phyloP scores from a whole-genome alignment of 805 yeast species.

The Yarrowia porcina region DNA sequence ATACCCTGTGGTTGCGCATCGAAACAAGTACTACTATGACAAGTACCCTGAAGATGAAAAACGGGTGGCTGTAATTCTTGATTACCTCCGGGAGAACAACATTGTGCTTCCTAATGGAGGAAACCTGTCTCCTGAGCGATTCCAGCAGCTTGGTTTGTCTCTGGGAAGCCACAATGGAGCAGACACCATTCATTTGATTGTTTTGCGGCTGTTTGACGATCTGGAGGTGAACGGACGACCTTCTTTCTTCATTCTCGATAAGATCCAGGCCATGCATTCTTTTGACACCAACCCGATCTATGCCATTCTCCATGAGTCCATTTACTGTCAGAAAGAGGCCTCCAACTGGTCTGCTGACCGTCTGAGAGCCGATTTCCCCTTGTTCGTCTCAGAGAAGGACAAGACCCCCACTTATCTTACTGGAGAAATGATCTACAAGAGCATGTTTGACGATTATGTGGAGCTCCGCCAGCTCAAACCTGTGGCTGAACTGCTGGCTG shows the following conservation, averaged over 20 bases:
- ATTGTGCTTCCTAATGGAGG: conserved; percentile 53
- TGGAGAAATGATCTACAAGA: conserved; percentile 55
- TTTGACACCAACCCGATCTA: conserved; percentile 56
- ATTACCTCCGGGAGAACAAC: conserved; percentile 17
- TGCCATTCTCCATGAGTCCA: conserved; percentile 57
- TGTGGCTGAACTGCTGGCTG: conserved; percentile 40
- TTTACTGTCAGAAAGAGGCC: conserved; percentile 46
- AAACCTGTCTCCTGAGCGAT: conserved; percentile 47
- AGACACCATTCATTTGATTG: conserved; percentile 46
- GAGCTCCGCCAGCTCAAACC: conserved; percentile 44
- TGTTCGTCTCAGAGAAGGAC: not conserved
- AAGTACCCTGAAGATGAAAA: conserved; percentile 49
- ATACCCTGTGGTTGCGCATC: conserved; percentile 45
- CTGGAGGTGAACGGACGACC: conserved; percentile 41
- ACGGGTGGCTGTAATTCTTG: conserved; percentile 38
- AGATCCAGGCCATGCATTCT: conserved; percentile 39
- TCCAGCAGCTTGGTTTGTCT: conserved; percentile 50
- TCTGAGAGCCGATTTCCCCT: not conserved
- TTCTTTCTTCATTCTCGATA: conserved; percentile 41
- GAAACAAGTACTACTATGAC: conserved; percentile 48
- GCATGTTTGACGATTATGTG: conserved; percentile 49
- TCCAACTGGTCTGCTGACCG: conserved; percentile 51
- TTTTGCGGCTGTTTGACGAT: conserved; percentile 44
- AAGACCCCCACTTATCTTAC: conserved; percentile 42
- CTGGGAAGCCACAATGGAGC: conserved; percentile 55